A percentile compares a stretch with the other conserved stretches of the same genome.
Evolutionary conservation across 257 asterid species (phyloP).

Genomic region (Catharanthus roseus): DNA sequence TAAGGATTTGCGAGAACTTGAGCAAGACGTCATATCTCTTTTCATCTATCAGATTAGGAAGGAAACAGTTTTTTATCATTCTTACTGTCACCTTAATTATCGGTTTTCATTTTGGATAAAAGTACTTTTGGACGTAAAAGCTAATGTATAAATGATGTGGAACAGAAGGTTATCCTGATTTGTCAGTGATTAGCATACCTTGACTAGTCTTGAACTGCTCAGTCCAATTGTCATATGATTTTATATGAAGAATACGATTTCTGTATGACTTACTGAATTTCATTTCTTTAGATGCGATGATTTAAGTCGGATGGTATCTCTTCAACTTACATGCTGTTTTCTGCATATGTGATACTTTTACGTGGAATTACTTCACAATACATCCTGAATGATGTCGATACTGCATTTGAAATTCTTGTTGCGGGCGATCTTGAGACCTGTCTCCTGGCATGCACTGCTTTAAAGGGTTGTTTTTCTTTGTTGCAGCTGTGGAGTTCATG

Average conservation of each 20-base stretch:
- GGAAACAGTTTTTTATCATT: too few species aligned
- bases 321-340: neutral
- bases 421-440: neutral
- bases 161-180: neutral
- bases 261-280: neutral
- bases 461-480: neutral
- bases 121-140: neutral
- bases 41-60: too few species aligned
- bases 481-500: neutral
- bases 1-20: too few species aligned
- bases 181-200: neutral
- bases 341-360: neutral
- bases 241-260: too few species aligned
- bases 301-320: neutral
- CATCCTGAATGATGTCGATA: neutral
- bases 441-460: neutral
- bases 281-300: neutral
- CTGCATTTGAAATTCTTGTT: neutral
- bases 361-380: neutral
- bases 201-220: too few species aligned
- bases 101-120: neutral
- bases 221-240: neutral
- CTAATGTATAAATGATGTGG: neutral
- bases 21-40: too few species aligned
- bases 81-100: neutral